Evolutionary conservation across 2,329 filamentous ascomycete species (phyloP), one percentile per base, ranked within the genome.

Genomic region (Cladobotryum protrusum): DNA sequence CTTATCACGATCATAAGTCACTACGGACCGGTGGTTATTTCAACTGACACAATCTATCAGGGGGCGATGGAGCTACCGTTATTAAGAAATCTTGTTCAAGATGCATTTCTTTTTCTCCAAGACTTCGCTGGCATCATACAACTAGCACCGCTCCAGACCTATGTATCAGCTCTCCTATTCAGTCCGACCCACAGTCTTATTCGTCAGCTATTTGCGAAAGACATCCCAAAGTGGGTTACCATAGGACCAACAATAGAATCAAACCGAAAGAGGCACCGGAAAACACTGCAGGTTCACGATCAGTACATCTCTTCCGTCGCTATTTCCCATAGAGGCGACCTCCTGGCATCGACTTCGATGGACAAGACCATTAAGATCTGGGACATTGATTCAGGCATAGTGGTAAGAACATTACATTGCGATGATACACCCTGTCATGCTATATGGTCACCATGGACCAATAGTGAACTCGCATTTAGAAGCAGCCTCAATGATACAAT

Each of bases 151-250:
- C 54, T 61, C 3, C 66, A 71, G 52, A 44, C 58, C 15, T 71
- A 71, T 51, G 56, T 47, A n/a, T 65, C 55, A n/a, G 65, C 51
- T 7, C 63, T 59, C 18, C 52, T 60, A 44, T 69, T 70, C 52
- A 61, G 58, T 41, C 67, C 66, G 24, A 39, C 45, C 2, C 18
- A 45, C 2, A 65, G 58, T 45, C 5, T 56, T 3, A 46, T 60
- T 3, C 43, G 57, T 48, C 41, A 43, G 13, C 14, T 48, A 9
- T 55, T 48, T 18, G 15, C 43, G 19, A 24, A 45, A 8, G 37
- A 60, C 46, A 50, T 41, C 35, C 55, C 53, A 14, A n/a, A 33
- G 1, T 57, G 52, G 54, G 14, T 50, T 6, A 19, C 12, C 2
- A 6, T 13, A 14, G 3, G 19, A 13, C 13, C 39, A 42, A 42